Evolutionary conservation across 768 basidiomycete species (phyloP).

Genomic region (Mycena rebaudengoi): DNA sequence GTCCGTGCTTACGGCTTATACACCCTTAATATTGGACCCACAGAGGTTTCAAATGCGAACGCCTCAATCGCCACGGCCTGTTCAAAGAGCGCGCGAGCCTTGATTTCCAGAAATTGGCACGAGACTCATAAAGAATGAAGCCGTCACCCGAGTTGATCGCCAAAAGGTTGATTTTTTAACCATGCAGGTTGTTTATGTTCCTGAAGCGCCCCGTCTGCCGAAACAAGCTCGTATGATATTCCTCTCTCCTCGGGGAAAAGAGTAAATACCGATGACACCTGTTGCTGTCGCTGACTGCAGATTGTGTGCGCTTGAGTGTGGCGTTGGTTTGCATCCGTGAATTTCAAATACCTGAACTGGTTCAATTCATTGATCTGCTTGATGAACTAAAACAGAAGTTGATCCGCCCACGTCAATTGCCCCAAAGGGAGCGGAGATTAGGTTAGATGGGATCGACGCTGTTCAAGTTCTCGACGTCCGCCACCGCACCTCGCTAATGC

Average conservation of each 20-base stretch:
- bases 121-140: constrained; percentile 57
- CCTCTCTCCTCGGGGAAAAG: constrained; percentile 15
- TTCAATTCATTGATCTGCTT: too few relatives aligned
- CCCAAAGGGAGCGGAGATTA: too few relatives aligned
- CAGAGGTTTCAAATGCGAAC: constrained; percentile 53
- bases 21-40: constrained; percentile 43
- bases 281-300: constrained; percentile 4
- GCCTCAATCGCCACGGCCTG: constrained; percentile 50
- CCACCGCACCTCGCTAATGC: neutral
- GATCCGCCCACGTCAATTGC: too few relatives aligned
- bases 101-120: constrained; percentile 41
- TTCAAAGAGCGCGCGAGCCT: constrained; percentile 44
- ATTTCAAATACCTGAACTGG: too few relatives aligned
- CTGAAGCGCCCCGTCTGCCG: neutral
- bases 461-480: neutral
- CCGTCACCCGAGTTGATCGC: constrained; percentile 48
- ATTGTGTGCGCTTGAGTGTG: constrained; percentile 2
- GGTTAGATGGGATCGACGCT: too few relatives aligned
- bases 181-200: constrained; percentile 10
- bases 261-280: too few relatives aligned
- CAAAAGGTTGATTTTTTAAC: constrained; percentile 8
- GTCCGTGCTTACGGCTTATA: constrained; percentile 48
- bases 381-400: too few relatives aligned
- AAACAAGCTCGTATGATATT: constrained; percentile 13
- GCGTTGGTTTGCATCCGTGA: too few relatives aligned